These are phyloP conservation scores for Rosa multiflora DNA, from an alignment of 306 rosid genomes.

Conservation along the genomic window DNA sequence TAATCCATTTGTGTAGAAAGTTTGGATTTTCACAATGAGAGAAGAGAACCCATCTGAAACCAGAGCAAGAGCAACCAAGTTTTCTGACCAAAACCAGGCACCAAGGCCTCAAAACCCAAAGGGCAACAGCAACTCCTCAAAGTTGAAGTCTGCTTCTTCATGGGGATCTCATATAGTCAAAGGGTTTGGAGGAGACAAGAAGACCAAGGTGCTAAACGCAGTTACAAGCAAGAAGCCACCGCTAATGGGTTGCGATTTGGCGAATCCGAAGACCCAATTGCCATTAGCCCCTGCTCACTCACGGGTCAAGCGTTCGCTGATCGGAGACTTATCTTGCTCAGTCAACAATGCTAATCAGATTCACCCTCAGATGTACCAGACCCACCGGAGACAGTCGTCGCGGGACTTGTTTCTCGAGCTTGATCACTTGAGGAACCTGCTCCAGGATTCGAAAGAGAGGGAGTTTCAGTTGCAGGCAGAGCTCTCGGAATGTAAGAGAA, in stretches of 20 bases:
- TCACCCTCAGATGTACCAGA: conserved; percentile 59
- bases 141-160: conserved; percentile 61
- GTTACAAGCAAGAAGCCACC: conserved; percentile 51
- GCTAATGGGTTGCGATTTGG: conserved; percentile 37
- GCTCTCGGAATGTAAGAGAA: conserved; percentile 53
- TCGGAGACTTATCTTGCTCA: conserved; percentile 73
- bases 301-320: conserved; percentile 75
- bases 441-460: conserved; percentile 82
- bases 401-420: conserved; percentile 85
- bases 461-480: conserved; percentile 80
- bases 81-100: conserved; percentile 74
- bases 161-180: conserved; percentile 97
- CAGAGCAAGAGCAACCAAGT: conserved; percentile 53
- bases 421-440: conserved; percentile 75
- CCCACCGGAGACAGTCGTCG: conserved; percentile 89
- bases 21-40: conserved; percentile 49
- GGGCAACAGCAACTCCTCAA: conserved; percentile 46
- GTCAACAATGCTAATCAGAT: conserved; percentile 55
- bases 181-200: conserved; percentile 78
- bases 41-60: conserved; percentile 76
- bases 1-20: neutral
- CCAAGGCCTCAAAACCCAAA: conserved; percentile 60
- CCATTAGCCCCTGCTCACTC: conserved; percentile 55
- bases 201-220: conserved; percentile 40
- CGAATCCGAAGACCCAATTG: conserved; percentile 46